Percentiles rank a stretch among this genome's conserved stretches.
Conservation (phyloP, 805 yeast genomes). For the Candida peoriensis region DNA sequence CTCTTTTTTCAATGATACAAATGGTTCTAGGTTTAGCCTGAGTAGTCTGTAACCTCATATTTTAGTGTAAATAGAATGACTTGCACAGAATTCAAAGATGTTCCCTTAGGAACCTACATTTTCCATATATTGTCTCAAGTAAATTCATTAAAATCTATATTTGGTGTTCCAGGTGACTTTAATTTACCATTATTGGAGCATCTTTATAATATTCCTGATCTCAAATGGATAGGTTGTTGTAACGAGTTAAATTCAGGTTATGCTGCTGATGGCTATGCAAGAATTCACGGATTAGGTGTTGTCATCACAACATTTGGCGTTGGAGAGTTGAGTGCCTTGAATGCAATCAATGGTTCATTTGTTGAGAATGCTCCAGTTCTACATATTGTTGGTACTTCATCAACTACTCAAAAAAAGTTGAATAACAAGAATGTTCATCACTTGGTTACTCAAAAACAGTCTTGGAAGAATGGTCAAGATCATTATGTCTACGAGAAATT, state of each 20-base stretch:
- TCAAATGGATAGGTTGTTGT: constrained; percentile 78
- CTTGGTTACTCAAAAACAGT: constrained; percentile 42
- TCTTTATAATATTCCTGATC: constrained; percentile 41
- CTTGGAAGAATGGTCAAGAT: constrained; percentile 43
- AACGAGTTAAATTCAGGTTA: constrained; percentile 90
- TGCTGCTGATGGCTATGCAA: constrained; percentile 85
- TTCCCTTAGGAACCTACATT: constrained; percentile 60
- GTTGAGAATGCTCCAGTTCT: constrained; percentile 79
- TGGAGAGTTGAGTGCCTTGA: constrained; percentile 82
- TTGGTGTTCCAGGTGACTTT: constrained; percentile 77
- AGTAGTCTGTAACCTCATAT: no score
- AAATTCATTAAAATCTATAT: constrained; percentile 48
- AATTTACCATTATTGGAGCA: constrained; percentile 63
- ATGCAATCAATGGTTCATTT: constrained; percentile 78
- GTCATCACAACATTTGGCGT: constrained; percentile 70
- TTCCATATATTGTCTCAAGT: constrained; percentile 53
- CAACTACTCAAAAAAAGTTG: constrained; percentile 29
- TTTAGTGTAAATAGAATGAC: not conserved
- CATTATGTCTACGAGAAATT: constrained; percentile 54
- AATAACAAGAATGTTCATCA: constrained; percentile 39
- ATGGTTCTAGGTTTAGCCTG: no score
- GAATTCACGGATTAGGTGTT: constrained; percentile 36
- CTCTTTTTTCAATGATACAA: no score
- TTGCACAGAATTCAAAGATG: constrained; percentile 5
- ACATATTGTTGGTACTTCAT: constrained; percentile 81